Evolutionary conservation across 192 early-diverging fungal genomes (phyloP).

Genomic region (Coemansia sp.): DNA sequence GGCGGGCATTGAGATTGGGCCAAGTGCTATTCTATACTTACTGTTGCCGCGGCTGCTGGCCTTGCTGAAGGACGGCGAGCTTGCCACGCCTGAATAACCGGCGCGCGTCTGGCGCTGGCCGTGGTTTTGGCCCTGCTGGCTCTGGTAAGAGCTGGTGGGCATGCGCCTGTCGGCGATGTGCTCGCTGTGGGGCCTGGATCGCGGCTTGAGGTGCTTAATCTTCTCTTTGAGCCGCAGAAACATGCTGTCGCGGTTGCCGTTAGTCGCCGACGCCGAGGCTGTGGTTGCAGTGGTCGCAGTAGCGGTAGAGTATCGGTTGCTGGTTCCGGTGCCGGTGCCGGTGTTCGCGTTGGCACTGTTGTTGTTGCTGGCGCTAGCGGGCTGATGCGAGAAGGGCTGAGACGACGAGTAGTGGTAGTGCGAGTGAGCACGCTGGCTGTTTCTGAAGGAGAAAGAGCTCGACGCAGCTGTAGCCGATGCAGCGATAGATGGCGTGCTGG

Average conservation of each 20-base stretch:
- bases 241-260: slow-evolving; percentile 48
- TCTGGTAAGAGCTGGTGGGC: slow-evolving; percentile 5
- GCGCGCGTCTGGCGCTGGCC: background rate
- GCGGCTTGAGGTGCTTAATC: slow-evolving; percentile 44
- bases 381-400: slow-evolving; percentile 6
- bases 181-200: slow-evolving; percentile 49
- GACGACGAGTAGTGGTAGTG: slow-evolving; percentile 20
- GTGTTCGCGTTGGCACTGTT: no score
- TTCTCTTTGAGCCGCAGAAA: slow-evolving; percentile 50
- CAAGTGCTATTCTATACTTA: slow-evolving; percentile 20
- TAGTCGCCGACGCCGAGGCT: background rate
- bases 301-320: slow-evolving; percentile 36
- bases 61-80: slow-evolving; percentile 26
- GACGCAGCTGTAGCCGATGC: slow-evolving; percentile 38
- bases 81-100: background rate
- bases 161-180: slow-evolving; percentile 30
- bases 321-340: slow-evolving; percentile 5
- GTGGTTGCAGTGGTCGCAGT: slow-evolving; percentile 8
- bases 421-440: slow-evolving; percentile 28
- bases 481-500: slow-evolving; percentile 36
- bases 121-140: background rate
- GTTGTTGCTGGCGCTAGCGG: background rate
- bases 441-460: slow-evolving; percentile 45
- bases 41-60: slow-evolving; percentile 17
- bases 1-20: no score